Conservation (phyloP, 2,329 filamentous ascomycete genomes). For the Hortaea werneckii region DNA sequence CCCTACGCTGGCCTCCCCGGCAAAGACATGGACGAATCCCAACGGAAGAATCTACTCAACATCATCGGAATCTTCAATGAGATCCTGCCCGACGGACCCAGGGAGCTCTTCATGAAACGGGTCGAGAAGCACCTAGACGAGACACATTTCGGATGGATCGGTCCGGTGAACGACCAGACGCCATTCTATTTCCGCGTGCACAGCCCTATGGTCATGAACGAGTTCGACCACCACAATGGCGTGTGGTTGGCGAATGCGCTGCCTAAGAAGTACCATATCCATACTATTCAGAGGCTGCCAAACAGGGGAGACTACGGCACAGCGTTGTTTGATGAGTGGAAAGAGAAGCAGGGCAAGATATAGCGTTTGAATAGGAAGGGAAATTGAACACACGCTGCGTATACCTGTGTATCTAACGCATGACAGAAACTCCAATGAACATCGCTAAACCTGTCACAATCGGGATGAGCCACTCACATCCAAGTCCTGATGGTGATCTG, state of each 20-base stretch:
- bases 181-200: conserved; percentile 70
- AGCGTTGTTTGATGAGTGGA: conserved; percentile 29
- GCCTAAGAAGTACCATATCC: conserved; percentile 68
- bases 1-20: conserved; percentile 57
- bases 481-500: too few species aligned
- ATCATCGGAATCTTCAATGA: conserved; percentile 56
- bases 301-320: conserved; percentile 67
- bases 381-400: too few species aligned
- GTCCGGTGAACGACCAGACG: conserved; percentile 53
- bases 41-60: conserved; percentile 44
- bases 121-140: conserved; percentile 48
- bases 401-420: too few species aligned
- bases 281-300: conserved; percentile 60
- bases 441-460: too few species aligned
- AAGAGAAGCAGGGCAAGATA: conserved; percentile 2
- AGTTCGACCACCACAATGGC: conserved; percentile 72
- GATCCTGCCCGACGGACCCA: conserved; percentile 51
- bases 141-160: conserved; percentile 72
- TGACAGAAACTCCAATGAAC: too few species aligned
- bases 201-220: conserved; percentile 60
- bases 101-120: conserved; percentile 44
- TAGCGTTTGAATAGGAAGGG: background rate
- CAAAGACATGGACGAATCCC: conserved; percentile 35
- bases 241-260: conserved; percentile 63
- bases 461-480: too few species aligned